A percentile compares a stretch with the other conserved stretches of the same genome.
phyloP scores from a whole-genome alignment of 2,329 filamentous ascomycete genomes.

The Penicillium frequentans region DNA sequence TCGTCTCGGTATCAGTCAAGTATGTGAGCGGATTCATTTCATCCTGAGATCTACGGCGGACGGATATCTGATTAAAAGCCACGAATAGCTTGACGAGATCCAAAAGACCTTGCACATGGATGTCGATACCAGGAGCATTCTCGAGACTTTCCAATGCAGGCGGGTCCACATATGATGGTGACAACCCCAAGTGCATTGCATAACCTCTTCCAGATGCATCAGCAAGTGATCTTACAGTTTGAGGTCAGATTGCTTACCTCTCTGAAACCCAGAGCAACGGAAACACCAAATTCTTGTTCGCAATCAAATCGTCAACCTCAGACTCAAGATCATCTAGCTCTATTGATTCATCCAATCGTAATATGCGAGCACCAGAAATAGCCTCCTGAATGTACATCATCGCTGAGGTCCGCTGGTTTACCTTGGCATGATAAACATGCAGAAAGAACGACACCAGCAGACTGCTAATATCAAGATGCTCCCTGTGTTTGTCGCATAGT shows the following conservation, averaged over 20 bases:
- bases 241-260: slow-evolving; percentile 14
- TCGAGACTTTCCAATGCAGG: slow-evolving; percentile 8
- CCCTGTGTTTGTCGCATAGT: slow-evolving; percentile 9
- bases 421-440: slow-evolving; percentile 34
- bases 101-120: slow-evolving; percentile 25
- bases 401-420: slow-evolving; percentile 27
- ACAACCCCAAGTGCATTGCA: slow-evolving; percentile 30
- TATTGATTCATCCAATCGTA: slow-evolving; percentile 19
- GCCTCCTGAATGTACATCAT: slow-evolving; percentile 34
- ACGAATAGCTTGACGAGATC: slow-evolving; percentile 27
- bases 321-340: not conserved
- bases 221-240: not conserved
- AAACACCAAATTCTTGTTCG: slow-evolving; percentile 28
- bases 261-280: slow-evolving; percentile 32
- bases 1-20: slow-evolving; percentile 22
- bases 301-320: slow-evolving; percentile 14
- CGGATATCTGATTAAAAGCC: slow-evolving; percentile 23
- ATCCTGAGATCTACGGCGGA: not conserved
- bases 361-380: slow-evolving; percentile 21
- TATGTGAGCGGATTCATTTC: not conserved
- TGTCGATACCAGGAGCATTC: slow-evolving; percentile 4
- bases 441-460: slow-evolving; percentile 31
- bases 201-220: slow-evolving; percentile 24
- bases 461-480: slow-evolving; percentile 20
- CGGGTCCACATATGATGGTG: slow-evolving; percentile 23